Conservation (phyloP, 768 basidiomycete genomes). For the Amylocystis lapponica region DNA sequence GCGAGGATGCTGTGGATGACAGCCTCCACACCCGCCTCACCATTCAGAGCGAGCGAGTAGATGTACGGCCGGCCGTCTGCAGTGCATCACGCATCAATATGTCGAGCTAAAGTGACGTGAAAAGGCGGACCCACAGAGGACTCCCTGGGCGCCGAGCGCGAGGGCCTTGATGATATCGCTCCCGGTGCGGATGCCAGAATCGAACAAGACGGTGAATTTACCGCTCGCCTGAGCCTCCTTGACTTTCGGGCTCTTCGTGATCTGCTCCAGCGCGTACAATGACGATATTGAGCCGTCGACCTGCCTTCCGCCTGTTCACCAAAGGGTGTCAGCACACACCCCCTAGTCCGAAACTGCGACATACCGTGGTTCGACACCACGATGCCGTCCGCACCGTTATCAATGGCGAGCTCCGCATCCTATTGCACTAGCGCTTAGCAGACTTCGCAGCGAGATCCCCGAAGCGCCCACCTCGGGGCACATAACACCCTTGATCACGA, state of each 20-base stretch:
- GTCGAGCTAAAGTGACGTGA: background rate
- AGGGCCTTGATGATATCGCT: slow-evolving; percentile 81
- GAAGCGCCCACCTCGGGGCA: slow-evolving; percentile 39
- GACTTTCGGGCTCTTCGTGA: slow-evolving; percentile 58
- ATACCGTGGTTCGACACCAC: slow-evolving; percentile 77
- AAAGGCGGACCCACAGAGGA: slow-evolving; percentile 50
- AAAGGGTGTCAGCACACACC: background rate
- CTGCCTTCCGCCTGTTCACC: slow-evolving; percentile 55
- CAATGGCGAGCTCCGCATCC: slow-evolving; percentile 68
- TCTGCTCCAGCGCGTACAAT: slow-evolving; percentile 61
- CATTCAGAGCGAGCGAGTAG: slow-evolving; percentile 65
- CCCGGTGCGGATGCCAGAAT: slow-evolving; percentile 79
- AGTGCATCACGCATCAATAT: background rate
- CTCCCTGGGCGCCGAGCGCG: slow-evolving; percentile 79
- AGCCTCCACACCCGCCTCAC: slow-evolving; percentile 71
- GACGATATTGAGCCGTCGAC: slow-evolving; percentile 76
- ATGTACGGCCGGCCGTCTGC: slow-evolving; percentile 68
- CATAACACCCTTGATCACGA: slow-evolving; percentile 77
- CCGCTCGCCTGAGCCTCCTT: slow-evolving; percentile 52
- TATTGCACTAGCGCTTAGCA: slow-evolving; percentile 2
- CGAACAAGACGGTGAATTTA: slow-evolving; percentile 64
- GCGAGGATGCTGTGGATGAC: slow-evolving; percentile 63
- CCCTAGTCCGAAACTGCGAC: slow-evolving; percentile 6
- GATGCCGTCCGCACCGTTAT: slow-evolving; percentile 63
- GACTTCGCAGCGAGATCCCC: background rate